These are phyloP conservation scores for Meyerozyma smithsonii DNA, from an alignment of 1,139 yeast species.

Conservation along the genomic window DNA sequence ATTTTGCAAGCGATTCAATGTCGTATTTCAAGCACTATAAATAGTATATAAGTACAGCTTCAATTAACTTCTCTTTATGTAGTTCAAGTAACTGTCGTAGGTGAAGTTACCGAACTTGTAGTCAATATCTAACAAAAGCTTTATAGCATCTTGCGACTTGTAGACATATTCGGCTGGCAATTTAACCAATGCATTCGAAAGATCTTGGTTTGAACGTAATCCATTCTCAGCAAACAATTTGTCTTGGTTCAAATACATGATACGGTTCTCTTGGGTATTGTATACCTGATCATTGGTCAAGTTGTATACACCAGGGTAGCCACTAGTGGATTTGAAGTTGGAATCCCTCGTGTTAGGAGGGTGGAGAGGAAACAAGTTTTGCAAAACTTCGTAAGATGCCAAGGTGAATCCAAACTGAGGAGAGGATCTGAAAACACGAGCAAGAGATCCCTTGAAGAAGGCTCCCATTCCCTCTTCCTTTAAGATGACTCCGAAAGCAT, in stretches of 20 bases:
- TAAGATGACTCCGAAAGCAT: conserved; percentile 70
- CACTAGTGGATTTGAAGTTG: conserved; percentile 41
- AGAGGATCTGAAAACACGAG: conserved; percentile 90
- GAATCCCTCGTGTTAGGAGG: conserved; percentile 45
- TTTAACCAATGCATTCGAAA: conserved; percentile 35
- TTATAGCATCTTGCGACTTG: conserved; percentile 58
- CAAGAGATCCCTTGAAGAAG: conserved; percentile 94
- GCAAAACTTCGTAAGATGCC: conserved; percentile 89
- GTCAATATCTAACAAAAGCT: conserved; percentile 58
- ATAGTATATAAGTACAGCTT: background rate
- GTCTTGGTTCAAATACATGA: conserved; percentile 35
- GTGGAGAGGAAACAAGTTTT: conserved; percentile 40
- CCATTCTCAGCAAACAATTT: conserved; percentile 21
- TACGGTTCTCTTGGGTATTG: conserved; percentile 31
- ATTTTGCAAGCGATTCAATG: background rate
- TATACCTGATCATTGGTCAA: conserved; percentile 45
- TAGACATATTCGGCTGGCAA: conserved; percentile 50
- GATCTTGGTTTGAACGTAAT: conserved; percentile 14
- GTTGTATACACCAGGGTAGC: conserved; percentile 45
- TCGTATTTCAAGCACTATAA: conserved; percentile 2
- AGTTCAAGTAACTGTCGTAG: conserved; percentile 46
- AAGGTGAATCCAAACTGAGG: conserved; percentile 98
- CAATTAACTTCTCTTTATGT: conserved; percentile 28
- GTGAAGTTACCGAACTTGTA: conserved; percentile 58
- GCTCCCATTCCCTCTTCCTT: conserved; percentile 75